Evolutionary conservation across 192 early-diverging fungal genomes (phyloP), one percentile per base, ranked within the genome.

Genomic region (Podila horticola): DNA sequence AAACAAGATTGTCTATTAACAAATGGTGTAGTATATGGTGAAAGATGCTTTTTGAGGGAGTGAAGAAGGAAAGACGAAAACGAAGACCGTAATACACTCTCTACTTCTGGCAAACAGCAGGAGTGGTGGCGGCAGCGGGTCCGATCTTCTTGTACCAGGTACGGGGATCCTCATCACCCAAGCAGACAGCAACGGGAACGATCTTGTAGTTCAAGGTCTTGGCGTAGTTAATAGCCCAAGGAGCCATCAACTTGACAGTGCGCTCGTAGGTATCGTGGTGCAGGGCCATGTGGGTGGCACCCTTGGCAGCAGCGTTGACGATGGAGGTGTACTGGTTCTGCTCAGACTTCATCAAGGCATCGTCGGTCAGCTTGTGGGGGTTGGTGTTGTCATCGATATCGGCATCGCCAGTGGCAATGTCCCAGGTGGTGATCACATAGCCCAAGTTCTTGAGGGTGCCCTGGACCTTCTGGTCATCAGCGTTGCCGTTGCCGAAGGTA

Each of bases 171-270:
- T 60, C 58, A 7, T 83, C 81, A 36, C 81, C 81, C 6, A 83
- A 59, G 60, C 81, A 83, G 12, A 59, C 33, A 9, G 72, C 81
- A 4, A 83, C 72, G 17, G 72, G 81, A 10, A 83, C 72, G 22
- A 83, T 69, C 72, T 83, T 83, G 69, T 83, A 83, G 20, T 59
- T 59, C n/a, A 71, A 33, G 57, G n/a, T n/a, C 55, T 74, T 83
- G 55, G 66, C 49, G 31, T 71, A 83, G 30, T 57, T 71, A 22
- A 83, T 71, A 8, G 81, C 59, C 71, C 72, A 83, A 10, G 81
- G 81, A 33, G 69, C 65, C 71, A 83, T 59, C 24, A 70, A 28
- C 1, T 48, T 50, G 49, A 74, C 69, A 24, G 81, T 83, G 15
- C 72, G 72, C 69, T 66, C 48, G 26, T 74, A 72, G 17, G 72